Conservation (phyloP, 2,329 filamentous ascomycete genomes). For the Verticillium dahliae region DNA sequence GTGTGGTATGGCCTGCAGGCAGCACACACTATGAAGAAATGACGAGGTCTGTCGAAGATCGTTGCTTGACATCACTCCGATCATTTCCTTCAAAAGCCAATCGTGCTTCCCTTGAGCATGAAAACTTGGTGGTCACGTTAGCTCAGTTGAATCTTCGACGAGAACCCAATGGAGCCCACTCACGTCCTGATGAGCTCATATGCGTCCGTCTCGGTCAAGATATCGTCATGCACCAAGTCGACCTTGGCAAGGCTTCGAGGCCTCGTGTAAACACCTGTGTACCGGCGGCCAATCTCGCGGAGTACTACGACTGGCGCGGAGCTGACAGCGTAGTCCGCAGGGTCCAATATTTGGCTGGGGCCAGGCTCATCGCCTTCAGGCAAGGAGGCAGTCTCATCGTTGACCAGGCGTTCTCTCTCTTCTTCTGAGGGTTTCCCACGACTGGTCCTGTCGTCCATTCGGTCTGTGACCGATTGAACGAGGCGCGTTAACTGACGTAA, state of each 20-base stretch:
- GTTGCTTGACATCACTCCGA: conserved; percentile 5
- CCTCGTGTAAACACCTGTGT: background rate
- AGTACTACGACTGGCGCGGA: background rate
- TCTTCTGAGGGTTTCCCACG: background rate
- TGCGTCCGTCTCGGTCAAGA: background rate
- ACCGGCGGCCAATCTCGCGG: background rate
- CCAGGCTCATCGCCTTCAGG: background rate
- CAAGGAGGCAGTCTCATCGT: background rate
- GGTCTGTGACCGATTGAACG: background rate
- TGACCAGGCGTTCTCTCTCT: background rate
- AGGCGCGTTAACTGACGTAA: background rate
- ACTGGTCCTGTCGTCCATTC: background rate
- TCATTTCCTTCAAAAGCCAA: conserved; percentile 6
- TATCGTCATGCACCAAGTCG: background rate
- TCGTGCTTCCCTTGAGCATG: conserved; percentile 5
- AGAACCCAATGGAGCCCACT: no score
- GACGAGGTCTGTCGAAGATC: conserved; percentile 25
- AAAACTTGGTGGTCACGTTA: conserved; percentile 1
- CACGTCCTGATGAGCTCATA: background rate
- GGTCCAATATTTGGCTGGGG: background rate
- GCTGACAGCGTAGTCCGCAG: background rate
- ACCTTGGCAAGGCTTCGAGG: background rate
- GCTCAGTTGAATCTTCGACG: background rate
- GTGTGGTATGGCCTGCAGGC: conserved; percentile 21
- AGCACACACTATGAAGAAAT: conserved; percentile 32